Evolutionary conservation across 192 early-diverging fungal species (phyloP).

Genomic region (Gigaspora rosea): DNA sequence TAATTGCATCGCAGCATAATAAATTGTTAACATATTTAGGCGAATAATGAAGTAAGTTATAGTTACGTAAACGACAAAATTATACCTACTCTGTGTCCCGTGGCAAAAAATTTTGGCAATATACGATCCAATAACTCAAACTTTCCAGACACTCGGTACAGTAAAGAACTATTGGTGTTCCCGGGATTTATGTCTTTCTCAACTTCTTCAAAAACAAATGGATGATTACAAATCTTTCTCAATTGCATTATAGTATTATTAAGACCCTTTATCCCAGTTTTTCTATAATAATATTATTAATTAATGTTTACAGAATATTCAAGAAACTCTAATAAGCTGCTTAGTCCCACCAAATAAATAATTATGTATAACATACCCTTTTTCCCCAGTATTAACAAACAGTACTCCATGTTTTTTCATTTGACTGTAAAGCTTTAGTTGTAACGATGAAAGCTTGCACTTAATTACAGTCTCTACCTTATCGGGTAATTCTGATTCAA

Average conservation of each 20-base stretch:
- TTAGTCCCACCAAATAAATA: slow-evolving; percentile 3
- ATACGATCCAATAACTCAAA: slow-evolving; percentile 96
- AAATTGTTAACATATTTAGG: not conserved
- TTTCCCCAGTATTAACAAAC: slow-evolving; percentile 63
- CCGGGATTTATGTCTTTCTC: slow-evolving; percentile 80
- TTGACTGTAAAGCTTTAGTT: slow-evolving; percentile 81
- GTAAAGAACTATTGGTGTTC: slow-evolving; percentile 66
- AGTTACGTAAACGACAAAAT: slow-evolving; percentile 41
- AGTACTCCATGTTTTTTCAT: slow-evolving; percentile 79
- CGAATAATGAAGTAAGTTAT: not conserved
- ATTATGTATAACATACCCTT: slow-evolving; percentile 52
- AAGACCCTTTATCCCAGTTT: slow-evolving; percentile 71
- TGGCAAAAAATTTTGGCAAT: slow-evolving; percentile 83
- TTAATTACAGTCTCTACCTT: slow-evolving; percentile 95
- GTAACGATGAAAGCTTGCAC: slow-evolving; percentile 88
- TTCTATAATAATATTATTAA: slow-evolving; percentile 34
- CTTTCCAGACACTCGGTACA: slow-evolving; percentile 90
- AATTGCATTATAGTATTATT: slow-evolving; percentile 99
- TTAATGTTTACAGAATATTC: not conserved
- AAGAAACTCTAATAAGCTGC: not conserved
- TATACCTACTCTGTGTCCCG: slow-evolving; percentile 77
- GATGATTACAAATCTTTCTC: slow-evolving; percentile 98
- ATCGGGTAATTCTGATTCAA: slow-evolving; percentile 96
- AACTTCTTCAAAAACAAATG: slow-evolving; percentile 94
- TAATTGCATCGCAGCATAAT: not conserved